Evolutionary conservation across 2,329 filamentous ascomycete genomes (phyloP).

Genomic region (Trichoderma koningiopsis): DNA sequence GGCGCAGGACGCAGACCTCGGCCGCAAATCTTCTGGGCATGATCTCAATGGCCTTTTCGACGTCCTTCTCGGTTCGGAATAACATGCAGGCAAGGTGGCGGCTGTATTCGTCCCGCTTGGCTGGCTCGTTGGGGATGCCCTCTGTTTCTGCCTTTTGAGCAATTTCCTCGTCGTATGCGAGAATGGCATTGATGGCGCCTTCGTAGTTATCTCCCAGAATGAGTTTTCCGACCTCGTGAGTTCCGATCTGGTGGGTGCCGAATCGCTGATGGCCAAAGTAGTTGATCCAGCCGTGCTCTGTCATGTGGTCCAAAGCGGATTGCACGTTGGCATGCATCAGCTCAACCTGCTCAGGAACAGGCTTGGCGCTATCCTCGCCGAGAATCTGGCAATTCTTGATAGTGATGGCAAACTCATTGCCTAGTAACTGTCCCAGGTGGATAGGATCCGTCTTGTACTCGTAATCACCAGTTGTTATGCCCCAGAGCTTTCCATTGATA

Average conservation of each 20-base stretch:
- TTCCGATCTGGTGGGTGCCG: slow-evolving; percentile 82
- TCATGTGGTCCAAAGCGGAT: slow-evolving; percentile 66
- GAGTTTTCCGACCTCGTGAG: slow-evolving; percentile 79
- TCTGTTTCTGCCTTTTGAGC: slow-evolving; percentile 48
- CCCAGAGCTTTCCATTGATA: slow-evolving; percentile 65
- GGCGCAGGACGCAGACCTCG: slow-evolving; percentile 76
- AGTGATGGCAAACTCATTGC: slow-evolving; percentile 92
- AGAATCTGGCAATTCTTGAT: slow-evolving; percentile 78
- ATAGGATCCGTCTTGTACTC: slow-evolving; percentile 72
- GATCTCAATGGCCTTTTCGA: slow-evolving; percentile 61
- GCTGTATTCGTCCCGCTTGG: slow-evolving; percentile 73
- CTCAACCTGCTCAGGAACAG: slow-evolving; percentile 36
- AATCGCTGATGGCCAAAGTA: slow-evolving; percentile 98
- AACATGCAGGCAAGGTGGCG: slow-evolving; percentile 77
- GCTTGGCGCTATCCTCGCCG: slow-evolving; percentile 37
- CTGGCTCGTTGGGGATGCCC: slow-evolving; percentile 47
- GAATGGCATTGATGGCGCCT: slow-evolving; percentile 74
- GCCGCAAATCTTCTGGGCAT: slow-evolving; percentile 82
- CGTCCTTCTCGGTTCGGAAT: slow-evolving; percentile 66
- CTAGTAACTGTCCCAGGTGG: slow-evolving; percentile 78
- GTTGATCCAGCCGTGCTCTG: slow-evolving; percentile 84
- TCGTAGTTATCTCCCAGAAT: slow-evolving; percentile 82
- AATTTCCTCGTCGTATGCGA: slow-evolving; percentile 69
- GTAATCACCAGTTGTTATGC: slow-evolving; percentile 75
- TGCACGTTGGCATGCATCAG: slow-evolving; percentile 47